Evolutionary conservation across 2,329 filamentous ascomycete species (phyloP).

Genomic region (Elsinoe arachidis): DNA sequence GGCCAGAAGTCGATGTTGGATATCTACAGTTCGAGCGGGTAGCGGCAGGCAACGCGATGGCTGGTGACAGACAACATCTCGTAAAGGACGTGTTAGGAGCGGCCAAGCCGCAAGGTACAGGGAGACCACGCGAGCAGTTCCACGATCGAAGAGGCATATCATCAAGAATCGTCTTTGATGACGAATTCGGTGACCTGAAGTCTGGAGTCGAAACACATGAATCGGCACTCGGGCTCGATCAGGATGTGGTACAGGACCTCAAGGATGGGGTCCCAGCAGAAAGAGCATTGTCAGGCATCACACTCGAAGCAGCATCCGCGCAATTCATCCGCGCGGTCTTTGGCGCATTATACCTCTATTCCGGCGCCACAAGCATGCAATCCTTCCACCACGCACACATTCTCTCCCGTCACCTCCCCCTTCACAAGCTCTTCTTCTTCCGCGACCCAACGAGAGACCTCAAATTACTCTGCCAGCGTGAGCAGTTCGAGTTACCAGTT

Average conservation of each 20-base stretch:
- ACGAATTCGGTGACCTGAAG: constrained; percentile 69
- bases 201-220: constrained; percentile 21
- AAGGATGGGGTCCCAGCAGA: constrained; percentile 12
- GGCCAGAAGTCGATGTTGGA: constrained; percentile 84
- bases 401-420: constrained; percentile 39
- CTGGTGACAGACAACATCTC: constrained; percentile 21
- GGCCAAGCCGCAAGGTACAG: constrained; percentile 23
- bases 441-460: constrained; percentile 76
- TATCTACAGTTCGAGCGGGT: constrained; percentile 67
- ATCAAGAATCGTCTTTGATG: constrained; percentile 70
- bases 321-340: constrained; percentile 76
- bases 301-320: constrained; percentile 54
- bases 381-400: constrained; percentile 78
- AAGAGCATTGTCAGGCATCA: constrained; percentile 23
- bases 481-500: constrained; percentile 80
- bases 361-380: constrained; percentile 68
- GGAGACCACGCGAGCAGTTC: constrained; percentile 41
- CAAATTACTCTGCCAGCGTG: constrained; percentile 70
- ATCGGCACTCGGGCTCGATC: background rate
- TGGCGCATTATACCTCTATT: constrained; percentile 78
- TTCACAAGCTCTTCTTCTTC: constrained; percentile 76
- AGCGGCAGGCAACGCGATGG: constrained; percentile 34
- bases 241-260: constrained; percentile 2
- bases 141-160: constrained; percentile 61
- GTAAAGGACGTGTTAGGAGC: constrained; percentile 29